These are phyloP conservation scores for Mortierella hygrophila DNA, from an alignment of 192 early-diverging fungal genomes.

Conservation along the genomic window DNA sequence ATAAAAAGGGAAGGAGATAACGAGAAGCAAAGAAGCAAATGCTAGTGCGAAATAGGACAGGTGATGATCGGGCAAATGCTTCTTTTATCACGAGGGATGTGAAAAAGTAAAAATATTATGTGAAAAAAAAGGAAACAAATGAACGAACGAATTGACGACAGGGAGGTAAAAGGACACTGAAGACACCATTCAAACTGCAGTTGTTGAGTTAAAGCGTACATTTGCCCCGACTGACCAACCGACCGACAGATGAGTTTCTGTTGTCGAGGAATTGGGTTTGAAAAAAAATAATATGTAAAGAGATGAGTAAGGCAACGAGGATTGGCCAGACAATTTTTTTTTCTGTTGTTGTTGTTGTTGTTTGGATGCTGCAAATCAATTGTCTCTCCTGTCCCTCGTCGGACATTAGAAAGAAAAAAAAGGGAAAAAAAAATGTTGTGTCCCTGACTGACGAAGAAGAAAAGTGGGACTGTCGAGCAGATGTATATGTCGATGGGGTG, in stretches of 20 bases:
- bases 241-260: neutral
- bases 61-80: neutral
- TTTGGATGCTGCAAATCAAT: neutral
- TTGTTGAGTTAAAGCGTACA: too few relatives aligned
- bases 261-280: constrained; percentile 6
- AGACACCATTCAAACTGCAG: too few relatives aligned
- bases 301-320: neutral
- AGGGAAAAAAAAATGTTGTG: neutral
- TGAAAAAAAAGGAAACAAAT: too few relatives aligned
- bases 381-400: neutral
- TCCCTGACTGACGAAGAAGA: neutral
- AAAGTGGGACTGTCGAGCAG: constrained; percentile 8
- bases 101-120: too few relatives aligned
- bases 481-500: too few relatives aligned
- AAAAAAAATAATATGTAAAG: neutral
- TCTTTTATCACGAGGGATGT: neutral
- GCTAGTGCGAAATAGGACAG: too few relatives aligned
- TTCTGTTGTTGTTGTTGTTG: neutral
- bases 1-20: neutral
- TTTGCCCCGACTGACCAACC: neutral
- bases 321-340: constrained; percentile 7
- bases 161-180: too few relatives aligned
- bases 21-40: neutral
- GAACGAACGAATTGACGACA: too few relatives aligned
- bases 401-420: neutral